A percentile compares a stretch with the other conserved stretches of the same genome.
These are phyloP conservation scores for Aureobasidium zeae DNA, from an alignment of 2,329 filamentous ascomycete species.

Conservation along the genomic window DNA sequence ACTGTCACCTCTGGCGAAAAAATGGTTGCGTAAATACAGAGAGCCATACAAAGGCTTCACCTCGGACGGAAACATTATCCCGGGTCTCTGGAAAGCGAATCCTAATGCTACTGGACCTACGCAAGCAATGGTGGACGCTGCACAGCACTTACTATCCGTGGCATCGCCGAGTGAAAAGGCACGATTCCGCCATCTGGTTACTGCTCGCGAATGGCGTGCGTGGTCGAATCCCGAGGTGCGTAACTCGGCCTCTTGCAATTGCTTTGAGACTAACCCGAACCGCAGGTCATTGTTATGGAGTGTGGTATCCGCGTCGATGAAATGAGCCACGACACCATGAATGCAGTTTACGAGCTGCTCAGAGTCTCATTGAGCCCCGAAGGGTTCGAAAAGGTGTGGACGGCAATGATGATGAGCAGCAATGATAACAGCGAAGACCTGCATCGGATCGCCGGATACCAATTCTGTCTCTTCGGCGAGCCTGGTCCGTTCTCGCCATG, in stretches of 20 bases:
- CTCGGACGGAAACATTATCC: constrained; percentile 44
- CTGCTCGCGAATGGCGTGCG: constrained; percentile 61
- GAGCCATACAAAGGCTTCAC: constrained; percentile 65
- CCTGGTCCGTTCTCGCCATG: constrained; percentile 51
- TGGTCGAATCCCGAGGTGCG: constrained; percentile 56
- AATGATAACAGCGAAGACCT: constrained; percentile 40
- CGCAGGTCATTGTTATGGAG: constrained; percentile 52
- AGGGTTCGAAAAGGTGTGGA: constrained; percentile 59
- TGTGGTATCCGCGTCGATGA: constrained; percentile 61
- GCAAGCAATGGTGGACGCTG: constrained; percentile 44
- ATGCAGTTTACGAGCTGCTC: constrained; percentile 48
- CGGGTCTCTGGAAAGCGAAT: constrained; percentile 21
- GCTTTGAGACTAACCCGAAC: background rate
- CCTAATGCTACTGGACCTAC: constrained; percentile 37
- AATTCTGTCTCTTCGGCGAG: constrained; percentile 59
- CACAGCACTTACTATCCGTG: constrained; percentile 21
- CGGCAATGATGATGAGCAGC: constrained; percentile 63
- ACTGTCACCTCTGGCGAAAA: constrained; percentile 22
- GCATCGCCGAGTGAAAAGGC: constrained; percentile 43
- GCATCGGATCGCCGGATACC: constrained; percentile 42
- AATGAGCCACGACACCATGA: constrained; percentile 37
- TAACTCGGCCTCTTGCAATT: background rate
- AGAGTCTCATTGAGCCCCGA: constrained; percentile 52
- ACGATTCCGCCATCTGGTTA: constrained; percentile 49
- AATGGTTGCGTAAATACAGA: constrained; percentile 28